Conservation (phyloP, 2,329 filamentous ascomycete genomes). For the Venturia aucupariae region DNA sequence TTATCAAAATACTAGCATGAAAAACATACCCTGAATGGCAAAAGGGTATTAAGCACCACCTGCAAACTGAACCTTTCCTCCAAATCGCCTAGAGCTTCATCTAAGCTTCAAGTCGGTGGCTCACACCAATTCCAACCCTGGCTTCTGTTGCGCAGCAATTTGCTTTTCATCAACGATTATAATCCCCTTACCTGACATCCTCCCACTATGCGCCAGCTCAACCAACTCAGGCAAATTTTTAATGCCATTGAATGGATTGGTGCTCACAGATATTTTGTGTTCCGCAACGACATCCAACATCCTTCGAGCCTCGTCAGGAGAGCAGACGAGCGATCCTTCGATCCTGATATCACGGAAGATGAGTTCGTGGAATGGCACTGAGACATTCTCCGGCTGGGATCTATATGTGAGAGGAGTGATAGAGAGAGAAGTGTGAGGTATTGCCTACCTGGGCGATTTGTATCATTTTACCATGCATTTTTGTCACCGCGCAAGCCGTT, state of each 20-base stretch:
- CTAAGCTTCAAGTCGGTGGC: neutral
- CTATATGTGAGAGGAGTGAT: conserved; percentile 11
- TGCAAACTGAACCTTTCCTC: no score
- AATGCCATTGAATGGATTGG: conserved; percentile 14
- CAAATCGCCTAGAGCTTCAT: neutral
- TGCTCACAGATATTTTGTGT: conserved; percentile 22
- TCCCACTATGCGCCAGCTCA: conserved; percentile 14
- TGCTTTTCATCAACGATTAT: conserved; percentile 14
- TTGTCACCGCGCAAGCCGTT: conserved; percentile 45
- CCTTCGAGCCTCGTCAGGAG: conserved; percentile 10
- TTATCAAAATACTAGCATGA: neutral
- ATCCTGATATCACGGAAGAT: conserved; percentile 16
- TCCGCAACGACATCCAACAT: conserved; percentile 38
- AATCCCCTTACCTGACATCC: conserved; percentile 14
- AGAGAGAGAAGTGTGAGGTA: conserved; percentile 20
- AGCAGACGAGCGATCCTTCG: conserved; percentile 12
- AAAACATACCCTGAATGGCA: neutral
- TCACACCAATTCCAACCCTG: conserved; percentile 10
- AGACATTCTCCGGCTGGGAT: conserved; percentile 30
- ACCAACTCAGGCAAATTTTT: conserved; percentile 12
- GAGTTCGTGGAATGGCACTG: conserved; percentile 23
- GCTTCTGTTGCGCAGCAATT: conserved; percentile 9
- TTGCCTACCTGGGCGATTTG: conserved; percentile 46
- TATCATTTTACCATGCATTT: conserved; percentile 49
- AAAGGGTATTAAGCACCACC: no score